These are phyloP conservation scores for Carex scoparia DNA, from an alignment of 176 grass and related monocot genomes.

Conservation along the genomic window DNA sequence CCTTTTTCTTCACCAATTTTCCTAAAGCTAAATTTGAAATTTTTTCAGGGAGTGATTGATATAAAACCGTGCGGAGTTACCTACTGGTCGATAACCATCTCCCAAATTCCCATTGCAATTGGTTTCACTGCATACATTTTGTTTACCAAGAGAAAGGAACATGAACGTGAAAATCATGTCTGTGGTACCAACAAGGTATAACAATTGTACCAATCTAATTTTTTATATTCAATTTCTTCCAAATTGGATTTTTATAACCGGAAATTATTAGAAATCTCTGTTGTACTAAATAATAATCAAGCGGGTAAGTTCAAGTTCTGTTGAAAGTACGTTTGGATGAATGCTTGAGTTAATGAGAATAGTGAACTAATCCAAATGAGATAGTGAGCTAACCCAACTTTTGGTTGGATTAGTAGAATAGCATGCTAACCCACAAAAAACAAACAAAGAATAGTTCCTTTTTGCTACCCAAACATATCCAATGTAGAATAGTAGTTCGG, in stretches of 20 bases:
- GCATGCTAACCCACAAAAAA: too few species aligned
- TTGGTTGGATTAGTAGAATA: too few species aligned
- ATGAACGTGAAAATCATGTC: neutral
- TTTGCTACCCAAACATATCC: too few species aligned
- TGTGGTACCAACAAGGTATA: constrained; percentile 33
- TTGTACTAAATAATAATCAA: neutral
- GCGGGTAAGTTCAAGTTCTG: neutral
- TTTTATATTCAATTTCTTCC: neutral
- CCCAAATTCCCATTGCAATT: constrained; percentile 59
- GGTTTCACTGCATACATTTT: constrained; percentile 66
- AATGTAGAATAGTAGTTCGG: too few species aligned
- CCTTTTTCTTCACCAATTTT: neutral
- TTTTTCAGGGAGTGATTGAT: constrained; percentile 45
- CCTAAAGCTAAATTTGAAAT: neutral
- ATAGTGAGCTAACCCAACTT: too few species aligned
- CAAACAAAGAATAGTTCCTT: too few species aligned
- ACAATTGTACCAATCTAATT: neutral
- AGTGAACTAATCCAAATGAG: too few species aligned
- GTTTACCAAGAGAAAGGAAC: constrained; percentile 37
- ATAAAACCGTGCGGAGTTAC: constrained; percentile 59
- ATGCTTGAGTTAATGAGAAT: too few species aligned
- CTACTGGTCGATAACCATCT: constrained; percentile 56
- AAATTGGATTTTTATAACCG: neutral
- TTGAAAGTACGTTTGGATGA: neutral
- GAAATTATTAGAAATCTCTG: neutral